Conservation (phyloP, 768 basidiomycete genomes). For the Suillus weaverae region DNA sequence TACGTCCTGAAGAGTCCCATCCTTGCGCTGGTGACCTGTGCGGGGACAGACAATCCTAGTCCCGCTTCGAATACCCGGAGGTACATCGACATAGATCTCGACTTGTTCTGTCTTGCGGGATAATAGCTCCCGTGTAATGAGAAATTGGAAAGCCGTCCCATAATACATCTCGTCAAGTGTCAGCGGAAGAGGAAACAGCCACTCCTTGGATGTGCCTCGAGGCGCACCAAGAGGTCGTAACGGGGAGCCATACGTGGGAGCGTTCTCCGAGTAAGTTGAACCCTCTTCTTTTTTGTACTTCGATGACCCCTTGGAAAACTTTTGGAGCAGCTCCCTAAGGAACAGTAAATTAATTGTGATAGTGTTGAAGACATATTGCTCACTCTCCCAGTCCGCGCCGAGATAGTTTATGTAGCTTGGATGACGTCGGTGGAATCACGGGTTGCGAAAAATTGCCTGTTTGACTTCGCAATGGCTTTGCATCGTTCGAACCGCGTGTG, state of each 20-base stretch:
- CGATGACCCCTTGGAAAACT: slow-evolving; percentile 21
- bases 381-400: slow-evolving; percentile 30
- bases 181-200: slow-evolving; percentile 64
- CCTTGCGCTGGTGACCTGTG: slow-evolving; percentile 65
- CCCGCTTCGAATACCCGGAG: slow-evolving; percentile 60
- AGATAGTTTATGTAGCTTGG: slow-evolving; percentile 20
- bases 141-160: slow-evolving; percentile 57
- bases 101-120: slow-evolving; percentile 52
- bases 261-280: slow-evolving; percentile 16
- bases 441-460: slow-evolving; percentile 24
- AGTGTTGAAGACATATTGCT: slow-evolving; percentile 11
- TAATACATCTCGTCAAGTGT: slow-evolving; percentile 62
- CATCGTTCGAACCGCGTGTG: neutral
- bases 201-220: slow-evolving; percentile 50
- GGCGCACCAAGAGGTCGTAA: slow-evolving; percentile 41
- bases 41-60: slow-evolving; percentile 60
- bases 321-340: slow-evolving; percentile 32
- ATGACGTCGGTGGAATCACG: slow-evolving; percentile 30
- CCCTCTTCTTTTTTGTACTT: slow-evolving; percentile 10
- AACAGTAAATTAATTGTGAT: slow-evolving; percentile 7
- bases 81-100: slow-evolving; percentile 58
- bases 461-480: slow-evolving; percentile 10
- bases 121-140: slow-evolving; percentile 56
- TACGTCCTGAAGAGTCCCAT: slow-evolving; percentile 60
- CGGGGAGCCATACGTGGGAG: slow-evolving; percentile 35